Evolutionary conservation across 371 early-diverging fungal species (phyloP), one percentile per base, ranked within the genome.

Genomic region (Lichtheimia corymbifera): DNA sequence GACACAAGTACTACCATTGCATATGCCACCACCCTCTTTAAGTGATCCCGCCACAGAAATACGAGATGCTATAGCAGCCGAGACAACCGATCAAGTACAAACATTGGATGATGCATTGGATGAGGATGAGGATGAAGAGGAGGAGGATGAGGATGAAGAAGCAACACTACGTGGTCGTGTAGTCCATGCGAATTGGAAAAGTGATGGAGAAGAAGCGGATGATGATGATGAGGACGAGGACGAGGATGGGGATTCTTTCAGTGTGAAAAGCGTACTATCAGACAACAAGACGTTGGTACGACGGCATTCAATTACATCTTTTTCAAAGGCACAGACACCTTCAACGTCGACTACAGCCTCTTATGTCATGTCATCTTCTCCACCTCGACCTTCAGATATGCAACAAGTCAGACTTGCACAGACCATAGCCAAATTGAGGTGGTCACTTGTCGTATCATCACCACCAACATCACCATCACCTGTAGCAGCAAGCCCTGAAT

Each of bases 11-110:
- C 62, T 80, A 42, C 80, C 80, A 53, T 50, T 80, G 40, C 80
- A 80, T 72, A 75, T 73, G 71, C 80, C 80, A 43, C 80, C 80
- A 25, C 76, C 77, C 27, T 77, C 80, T 30, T 52, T 77, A n/a
- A 80, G 80, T 66, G 74, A 74, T 27, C 64, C 71, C 9, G 42
- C 53, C n/a, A 42, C 35, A 11, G 35, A 35, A 35, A 35, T 35
- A 35, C 35, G 35, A 35, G 35, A 35, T 35, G 35, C 6, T 35
- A 11, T 35, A 35, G 6, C 35, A 35, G 9, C 35, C 6, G 35
- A 35, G 35, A 35, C 35, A 35, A 11, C 35, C 2, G 35, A 35
- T 30, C 40, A 57, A 15, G 58, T 63, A 3, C 63, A 57, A 15
- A 52, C 52, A 15, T n/a, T 57, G 63, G 57, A 63, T 35, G 63